Evolutionary conservation across 768 basidiomycete species (phyloP), one percentile per base, ranked within the genome.

Genomic region (Krasilnikovozyma curviuscula): DNA sequence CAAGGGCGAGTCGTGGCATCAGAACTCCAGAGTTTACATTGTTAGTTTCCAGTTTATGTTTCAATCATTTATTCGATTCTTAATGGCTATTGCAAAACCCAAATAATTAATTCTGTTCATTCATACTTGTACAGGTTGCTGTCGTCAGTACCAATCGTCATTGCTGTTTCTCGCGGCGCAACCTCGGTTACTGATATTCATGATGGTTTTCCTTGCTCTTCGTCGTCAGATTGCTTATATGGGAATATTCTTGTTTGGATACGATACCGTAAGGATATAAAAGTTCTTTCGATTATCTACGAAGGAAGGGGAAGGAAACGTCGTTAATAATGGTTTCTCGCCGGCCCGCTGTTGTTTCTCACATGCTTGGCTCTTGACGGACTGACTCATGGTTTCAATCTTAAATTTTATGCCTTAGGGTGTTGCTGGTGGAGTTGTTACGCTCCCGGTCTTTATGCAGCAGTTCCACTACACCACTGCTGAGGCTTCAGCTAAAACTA

Each of bases 221-320:
- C n/a, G n/a, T n/a, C n/a, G n/a, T n/a, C n/a, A n/a, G n/a, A 66
- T 78, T 50, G 76, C 70, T 0, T 82, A 81, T 62, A 79, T 77
- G 76, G 81, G 81, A 1, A 81, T 81, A 51, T 65, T 83, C n/a
- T 67, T 83, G 16, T 84, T 84, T 58, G 82, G 82, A 56, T 83
- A 82, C 56, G 80, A 81, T 60, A 76, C 77, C 74, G 77, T n/a
- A n/a, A n/a, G n/a, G n/a, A n/a, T n/a, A n/a, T n/a, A n/a, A 19
- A 31, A 21, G 24, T 6, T 21, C 16, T 18, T 21, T 5, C 18
- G 31, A 12, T 10, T 21, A 14, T 16, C 21, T 24, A 1, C 19
- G 35, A 29, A 10, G n/a, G 13, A 40, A 16, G 12, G 28, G 13
- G 9, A 29, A 13, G 7, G 16, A 19, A 24, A 14, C 30, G 2